phyloP scores from a whole-genome alignment of 768 basidiomycete species.

The Tremella mesenterica region DNA sequence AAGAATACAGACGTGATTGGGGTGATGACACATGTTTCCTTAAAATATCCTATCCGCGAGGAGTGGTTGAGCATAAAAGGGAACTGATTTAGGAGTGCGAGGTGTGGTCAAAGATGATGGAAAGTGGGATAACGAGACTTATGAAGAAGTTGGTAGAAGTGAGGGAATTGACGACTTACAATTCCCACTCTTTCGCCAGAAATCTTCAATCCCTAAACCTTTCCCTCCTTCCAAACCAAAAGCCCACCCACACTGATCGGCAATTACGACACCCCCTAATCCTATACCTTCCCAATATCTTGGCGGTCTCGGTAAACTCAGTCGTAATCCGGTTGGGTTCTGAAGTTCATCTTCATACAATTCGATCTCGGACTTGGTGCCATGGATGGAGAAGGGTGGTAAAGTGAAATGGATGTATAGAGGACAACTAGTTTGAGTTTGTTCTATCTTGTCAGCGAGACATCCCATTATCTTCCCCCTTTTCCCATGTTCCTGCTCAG shows the following conservation, averaged over 20 bases:
- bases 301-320: conserved; percentile 22
- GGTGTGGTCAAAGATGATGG: too few species aligned
- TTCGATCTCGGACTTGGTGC: conserved; percentile 20
- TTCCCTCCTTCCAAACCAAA: conserved; percentile 59
- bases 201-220: conserved; percentile 53
- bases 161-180: conserved; percentile 43
- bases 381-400: conserved; percentile 15
- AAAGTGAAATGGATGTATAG: conserved; percentile 31
- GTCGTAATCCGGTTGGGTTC: conserved; percentile 29
- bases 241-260: conserved; percentile 69
- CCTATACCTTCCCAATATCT: conserved; percentile 32
- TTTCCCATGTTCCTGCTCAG: too few species aligned
- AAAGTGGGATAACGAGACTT: neutral
- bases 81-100: too few species aligned
- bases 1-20: too few species aligned
- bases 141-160: neutral
- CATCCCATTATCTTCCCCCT: too few species aligned
- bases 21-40: too few species aligned
- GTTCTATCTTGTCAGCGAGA: too few species aligned
- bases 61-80: too few species aligned
- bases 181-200: conserved; percentile 67
- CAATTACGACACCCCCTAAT: conserved; percentile 58
- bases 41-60: too few species aligned
- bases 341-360: conserved; percentile 32
- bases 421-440: conserved; percentile 23